These are phyloP conservation scores for Aegilops umbellulata DNA, from an alignment of 176 grass and related monocot genomes.

Conservation along the genomic window DNA sequence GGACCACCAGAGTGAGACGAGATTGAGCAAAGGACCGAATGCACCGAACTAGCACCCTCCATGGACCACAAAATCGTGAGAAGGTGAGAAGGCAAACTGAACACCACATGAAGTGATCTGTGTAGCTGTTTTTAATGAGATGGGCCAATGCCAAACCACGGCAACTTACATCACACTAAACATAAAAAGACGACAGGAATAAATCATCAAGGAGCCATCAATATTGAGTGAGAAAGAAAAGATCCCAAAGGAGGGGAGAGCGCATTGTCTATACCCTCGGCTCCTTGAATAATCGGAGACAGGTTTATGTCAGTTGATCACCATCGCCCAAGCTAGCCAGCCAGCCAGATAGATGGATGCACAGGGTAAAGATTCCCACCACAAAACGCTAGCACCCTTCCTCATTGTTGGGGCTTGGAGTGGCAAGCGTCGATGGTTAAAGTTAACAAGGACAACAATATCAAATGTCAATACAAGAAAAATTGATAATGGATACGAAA, in stretches of 20 bases:
- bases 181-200: background rate
- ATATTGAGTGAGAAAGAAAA: background rate
- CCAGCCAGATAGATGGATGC: too few relatives aligned
- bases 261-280: background rate
- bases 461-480: background rate
- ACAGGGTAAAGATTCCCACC: too few relatives aligned
- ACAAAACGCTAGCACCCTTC: background rate
- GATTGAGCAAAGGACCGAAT: too few relatives aligned
- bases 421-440: background rate
- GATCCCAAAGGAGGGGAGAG: background rate
- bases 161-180: too few relatives aligned
- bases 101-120: background rate
- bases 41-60: too few relatives aligned
- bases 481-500: background rate
- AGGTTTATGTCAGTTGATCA: background rate
- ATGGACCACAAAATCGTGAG: too few relatives aligned
- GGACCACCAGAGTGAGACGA: too few relatives aligned
- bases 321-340: background rate
- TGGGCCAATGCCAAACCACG: too few relatives aligned
- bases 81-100: too few relatives aligned
- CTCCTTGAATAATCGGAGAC: background rate
- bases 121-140: too few relatives aligned
- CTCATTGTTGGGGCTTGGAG: background rate
- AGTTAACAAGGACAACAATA: background rate
- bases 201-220: constrained; percentile 18